Evolutionary conservation across 148 eudicot genomes (phyloP).

Genomic region (Persicaria maculosa): DNA sequence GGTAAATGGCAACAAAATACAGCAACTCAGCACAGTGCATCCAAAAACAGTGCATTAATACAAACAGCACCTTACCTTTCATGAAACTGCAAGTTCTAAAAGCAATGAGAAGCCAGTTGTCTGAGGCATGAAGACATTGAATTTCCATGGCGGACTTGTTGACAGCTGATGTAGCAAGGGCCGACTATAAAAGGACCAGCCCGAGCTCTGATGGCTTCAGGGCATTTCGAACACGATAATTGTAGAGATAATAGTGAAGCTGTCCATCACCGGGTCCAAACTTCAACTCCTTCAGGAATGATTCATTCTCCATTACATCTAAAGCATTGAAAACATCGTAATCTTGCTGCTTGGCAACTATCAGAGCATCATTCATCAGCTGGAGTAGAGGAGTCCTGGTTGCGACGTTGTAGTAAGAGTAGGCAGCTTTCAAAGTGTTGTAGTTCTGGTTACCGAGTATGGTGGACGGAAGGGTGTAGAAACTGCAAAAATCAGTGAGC

Average conservation of each 20-base stretch:
- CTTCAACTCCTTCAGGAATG: constrained; percentile 74
- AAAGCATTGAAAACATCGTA: constrained; percentile 82
- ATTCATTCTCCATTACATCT: constrained; percentile 81
- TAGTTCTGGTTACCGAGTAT: constrained; percentile 68
- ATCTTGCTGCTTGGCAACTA: constrained; percentile 63
- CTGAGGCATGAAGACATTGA: too few relatives aligned
- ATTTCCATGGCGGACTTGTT: too few relatives aligned
- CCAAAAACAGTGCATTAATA: too few relatives aligned
- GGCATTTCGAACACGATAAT: constrained; percentile 58
- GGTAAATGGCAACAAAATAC: too few relatives aligned
- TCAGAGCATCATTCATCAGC: constrained; percentile 83
- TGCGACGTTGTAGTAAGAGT: constrained; percentile 77
- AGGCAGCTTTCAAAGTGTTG: constrained; percentile 67
- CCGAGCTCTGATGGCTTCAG: constrained; percentile 80
- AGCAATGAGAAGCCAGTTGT: too few relatives aligned
- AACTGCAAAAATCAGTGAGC: constrained; percentile 85
- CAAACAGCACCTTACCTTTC: too few relatives aligned
- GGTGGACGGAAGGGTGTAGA: constrained; percentile 73
- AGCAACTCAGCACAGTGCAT: too few relatives aligned
- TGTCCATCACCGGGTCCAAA: constrained; percentile 90
- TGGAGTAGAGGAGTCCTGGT: constrained; percentile 71
- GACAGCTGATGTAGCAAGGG: too few relatives aligned
- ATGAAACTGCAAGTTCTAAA: too few relatives aligned
- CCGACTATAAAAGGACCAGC: constrained; percentile 61
- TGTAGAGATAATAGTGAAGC: constrained; percentile 86